Evolutionary conservation across 2,329 filamentous ascomycete species (phyloP).

Genomic region (Phyllosticta capitalensis): DNA sequence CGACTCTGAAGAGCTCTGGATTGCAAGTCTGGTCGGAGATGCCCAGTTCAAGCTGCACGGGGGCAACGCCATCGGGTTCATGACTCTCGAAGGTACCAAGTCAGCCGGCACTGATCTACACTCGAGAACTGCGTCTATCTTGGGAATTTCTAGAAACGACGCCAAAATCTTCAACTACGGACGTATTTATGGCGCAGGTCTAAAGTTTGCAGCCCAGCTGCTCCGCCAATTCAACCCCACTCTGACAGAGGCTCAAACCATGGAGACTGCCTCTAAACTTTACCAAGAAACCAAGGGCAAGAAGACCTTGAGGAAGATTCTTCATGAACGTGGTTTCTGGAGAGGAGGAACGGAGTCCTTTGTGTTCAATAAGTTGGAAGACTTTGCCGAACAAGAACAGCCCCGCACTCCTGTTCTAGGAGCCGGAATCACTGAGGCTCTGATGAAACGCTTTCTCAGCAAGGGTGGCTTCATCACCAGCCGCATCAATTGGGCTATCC

Average conservation of each 20-base stretch:
- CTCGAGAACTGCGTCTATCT: slow-evolving; percentile 81
- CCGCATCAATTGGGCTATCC: slow-evolving; percentile 98
- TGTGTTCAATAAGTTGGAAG: slow-evolving; percentile 96
- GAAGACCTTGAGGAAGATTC: slow-evolving; percentile 64
- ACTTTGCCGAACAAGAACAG: slow-evolving; percentile 89
- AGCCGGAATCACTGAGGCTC: slow-evolving; percentile 89
- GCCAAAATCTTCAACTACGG: slow-evolving; percentile 99
- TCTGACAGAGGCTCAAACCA: slow-evolving; percentile 70
- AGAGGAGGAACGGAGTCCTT: slow-evolving; percentile 93
- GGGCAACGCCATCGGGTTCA: slow-evolving; percentile 95
- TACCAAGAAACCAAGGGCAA: slow-evolving; percentile 86
- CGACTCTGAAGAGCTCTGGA: slow-evolving; percentile 96
- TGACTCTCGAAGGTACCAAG: slow-evolving; percentile 96
- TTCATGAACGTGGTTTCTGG: slow-evolving; percentile 78
- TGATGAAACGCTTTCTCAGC: slow-evolving; percentile 79
- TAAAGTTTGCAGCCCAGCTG: slow-evolving; percentile 85
- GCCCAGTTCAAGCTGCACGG: slow-evolving; percentile 92
- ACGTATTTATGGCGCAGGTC: slow-evolving; percentile 92
- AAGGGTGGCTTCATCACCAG: slow-evolving; percentile 91
- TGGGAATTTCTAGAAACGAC: slow-evolving; percentile 89
- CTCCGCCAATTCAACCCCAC: slow-evolving; percentile 87
- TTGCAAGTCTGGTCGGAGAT: slow-evolving; percentile 88
- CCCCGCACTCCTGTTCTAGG: slow-evolving; percentile 87
- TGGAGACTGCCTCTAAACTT: slow-evolving; percentile 64
- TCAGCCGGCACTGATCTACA: slow-evolving; percentile 88